Conservation (phyloP, 163 green algal species). For the Dunaliella salina region DNA sequence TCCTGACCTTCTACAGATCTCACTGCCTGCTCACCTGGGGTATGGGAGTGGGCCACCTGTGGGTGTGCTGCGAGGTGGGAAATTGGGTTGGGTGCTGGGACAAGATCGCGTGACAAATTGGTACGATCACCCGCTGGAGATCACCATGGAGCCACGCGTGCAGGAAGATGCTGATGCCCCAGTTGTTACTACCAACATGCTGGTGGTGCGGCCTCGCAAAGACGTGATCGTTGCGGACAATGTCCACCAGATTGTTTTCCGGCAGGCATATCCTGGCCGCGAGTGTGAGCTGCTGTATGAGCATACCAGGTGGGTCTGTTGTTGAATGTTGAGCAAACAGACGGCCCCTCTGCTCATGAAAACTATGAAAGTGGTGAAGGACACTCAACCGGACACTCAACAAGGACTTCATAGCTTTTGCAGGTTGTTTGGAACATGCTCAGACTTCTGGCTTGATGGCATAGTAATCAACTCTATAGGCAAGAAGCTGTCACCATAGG, state of each 20-base stretch:
- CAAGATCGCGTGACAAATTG: slow-evolving; percentile 1
- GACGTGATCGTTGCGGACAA: background rate
- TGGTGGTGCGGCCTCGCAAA: slow-evolving; percentile 11
- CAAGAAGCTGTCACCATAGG: too few relatives aligned
- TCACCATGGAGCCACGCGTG: background rate
- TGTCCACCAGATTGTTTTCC: slow-evolving; percentile 2
- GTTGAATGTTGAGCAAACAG: too few relatives aligned
- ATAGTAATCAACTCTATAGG: too few relatives aligned
- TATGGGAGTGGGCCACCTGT: background rate
- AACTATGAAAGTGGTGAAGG: too few relatives aligned
- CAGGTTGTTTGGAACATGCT: too few relatives aligned
- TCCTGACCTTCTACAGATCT: background rate
- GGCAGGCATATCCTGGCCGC: slow-evolving; percentile 1
- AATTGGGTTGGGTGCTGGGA: background rate
- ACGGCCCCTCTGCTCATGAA: too few relatives aligned
- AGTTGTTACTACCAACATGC: background rate
- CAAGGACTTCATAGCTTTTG: too few relatives aligned
- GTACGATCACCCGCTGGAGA: slow-evolving; percentile 13
- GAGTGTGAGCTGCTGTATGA: slow-evolving; percentile 11
- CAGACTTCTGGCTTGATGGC: too few relatives aligned
- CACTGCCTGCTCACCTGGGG: background rate
- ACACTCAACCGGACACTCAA: too few relatives aligned
- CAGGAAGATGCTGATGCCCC: background rate
- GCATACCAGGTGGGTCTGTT: background rate
- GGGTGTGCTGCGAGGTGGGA: background rate